Conservation (phyloP, 163 green algal genomes). For the Trebouxiophyceae sp. region DNA sequence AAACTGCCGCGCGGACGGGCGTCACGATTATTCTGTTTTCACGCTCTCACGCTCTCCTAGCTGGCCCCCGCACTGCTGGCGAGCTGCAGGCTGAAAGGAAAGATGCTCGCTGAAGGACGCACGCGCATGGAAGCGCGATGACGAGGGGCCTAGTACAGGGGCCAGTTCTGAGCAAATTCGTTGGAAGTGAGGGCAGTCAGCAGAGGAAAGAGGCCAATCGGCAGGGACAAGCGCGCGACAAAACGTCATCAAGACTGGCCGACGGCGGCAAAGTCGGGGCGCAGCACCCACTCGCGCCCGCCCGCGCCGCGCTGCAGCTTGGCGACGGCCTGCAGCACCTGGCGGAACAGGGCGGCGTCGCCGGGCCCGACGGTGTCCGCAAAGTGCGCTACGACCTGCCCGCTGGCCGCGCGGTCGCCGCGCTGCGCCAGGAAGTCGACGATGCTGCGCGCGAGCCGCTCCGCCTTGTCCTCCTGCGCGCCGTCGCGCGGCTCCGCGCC, state of each 20-base stretch:
- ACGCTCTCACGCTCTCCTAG: no score
- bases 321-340: conserved; percentile 59
- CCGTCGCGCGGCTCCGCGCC: background rate
- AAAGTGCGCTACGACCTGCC: conserved; percentile 59
- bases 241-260: background rate
- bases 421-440: conserved; percentile 43
- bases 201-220: no score
- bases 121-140: no score
- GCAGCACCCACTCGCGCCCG: conserved; percentile 44
- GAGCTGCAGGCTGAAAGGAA: no score
- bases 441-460: conserved; percentile 37
- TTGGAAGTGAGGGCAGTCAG: background rate
- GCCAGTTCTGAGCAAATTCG: background rate
- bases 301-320: conserved; percentile 26
- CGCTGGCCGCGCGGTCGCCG: conserved; percentile 38
- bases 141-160: no score
- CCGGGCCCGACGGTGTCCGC: conserved; percentile 16
- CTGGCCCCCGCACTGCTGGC: no score
- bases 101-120: no score
- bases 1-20: no score
- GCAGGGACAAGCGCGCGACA: background rate
- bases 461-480: conserved; percentile 10
- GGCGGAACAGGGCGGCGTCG: conserved; percentile 60
- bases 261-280: conserved; percentile 15
- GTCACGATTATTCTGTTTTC: no score